phyloP scores from a whole-genome alignment of 1,284 basidiomycete genomes.

The Golubevia sp. region DNA sequence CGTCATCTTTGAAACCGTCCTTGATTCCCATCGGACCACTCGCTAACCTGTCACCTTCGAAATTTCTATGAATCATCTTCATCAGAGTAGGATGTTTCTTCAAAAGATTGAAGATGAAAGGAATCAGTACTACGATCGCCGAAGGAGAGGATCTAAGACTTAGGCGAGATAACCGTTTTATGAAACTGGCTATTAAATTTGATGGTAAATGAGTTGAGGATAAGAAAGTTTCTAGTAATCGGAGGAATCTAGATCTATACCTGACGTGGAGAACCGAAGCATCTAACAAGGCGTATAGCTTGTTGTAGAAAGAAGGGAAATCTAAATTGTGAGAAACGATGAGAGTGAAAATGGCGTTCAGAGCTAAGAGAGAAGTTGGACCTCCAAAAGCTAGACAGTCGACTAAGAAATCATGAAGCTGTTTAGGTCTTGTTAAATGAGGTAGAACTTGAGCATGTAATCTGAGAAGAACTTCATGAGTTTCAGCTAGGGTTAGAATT shows the following conservation, averaged over 20 bases:
- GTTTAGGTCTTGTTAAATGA: conserved; percentile 43
- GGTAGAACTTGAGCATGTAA: conserved; percentile 55
- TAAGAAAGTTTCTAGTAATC: conserved; percentile 51
- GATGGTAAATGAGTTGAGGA: conserved; percentile 49
- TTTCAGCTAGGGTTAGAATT: conserved; percentile 31
- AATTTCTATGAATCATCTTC: conserved; percentile 50
- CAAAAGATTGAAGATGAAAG: conserved; percentile 54
- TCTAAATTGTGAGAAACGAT: conserved; percentile 55
- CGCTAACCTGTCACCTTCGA: conserved; percentile 46
- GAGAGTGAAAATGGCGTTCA: conserved; percentile 53
- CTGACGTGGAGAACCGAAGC: conserved; percentile 49
- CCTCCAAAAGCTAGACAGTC: conserved; percentile 40
- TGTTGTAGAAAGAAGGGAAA: conserved; percentile 55
- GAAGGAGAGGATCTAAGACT: conserved; percentile 50
- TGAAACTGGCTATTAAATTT: conserved; percentile 49
- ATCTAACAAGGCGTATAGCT: conserved; percentile 41
- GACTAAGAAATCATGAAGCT: conserved; percentile 56
- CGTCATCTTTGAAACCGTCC: conserved; percentile 26
- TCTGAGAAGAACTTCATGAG: conserved; percentile 48
- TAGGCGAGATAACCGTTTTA: conserved; percentile 44
- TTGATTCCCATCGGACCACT: conserved; percentile 41
- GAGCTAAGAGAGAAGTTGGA: conserved; percentile 50
- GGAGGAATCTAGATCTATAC: conserved; percentile 54
- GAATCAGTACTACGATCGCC: conserved; percentile 48
- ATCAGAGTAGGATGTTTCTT: conserved; percentile 51